Evolutionary conservation across 1,284 basidiomycete species (phyloP).

Genomic region (Boletus semigastroideus): DNA sequence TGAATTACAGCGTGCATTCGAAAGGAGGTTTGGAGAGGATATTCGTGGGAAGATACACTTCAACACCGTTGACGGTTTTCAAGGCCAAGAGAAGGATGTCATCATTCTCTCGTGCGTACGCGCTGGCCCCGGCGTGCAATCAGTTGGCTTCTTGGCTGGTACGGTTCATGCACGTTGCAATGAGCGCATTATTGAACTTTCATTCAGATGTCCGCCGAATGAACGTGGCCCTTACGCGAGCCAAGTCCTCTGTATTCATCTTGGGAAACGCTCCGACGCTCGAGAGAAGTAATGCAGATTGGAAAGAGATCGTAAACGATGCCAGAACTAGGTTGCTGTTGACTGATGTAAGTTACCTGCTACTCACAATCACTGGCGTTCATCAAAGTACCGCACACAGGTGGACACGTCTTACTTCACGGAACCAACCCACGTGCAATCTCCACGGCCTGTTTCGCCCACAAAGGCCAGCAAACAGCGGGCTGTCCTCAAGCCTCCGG

Average conservation of each 20-base stretch:
- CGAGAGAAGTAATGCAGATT: constrained; percentile 79
- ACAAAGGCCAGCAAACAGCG: constrained; percentile 21
- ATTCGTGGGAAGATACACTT: constrained; percentile 84
- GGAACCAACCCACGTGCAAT: constrained; percentile 12
- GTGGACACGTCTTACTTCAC: constrained; percentile 41
- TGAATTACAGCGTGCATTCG: constrained; percentile 76
- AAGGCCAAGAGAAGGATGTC: constrained; percentile 96
- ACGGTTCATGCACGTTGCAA: constrained; percentile 17
- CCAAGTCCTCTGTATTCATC: constrained; percentile 92
- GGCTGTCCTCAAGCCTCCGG: constrained; percentile 16
- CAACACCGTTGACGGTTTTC: constrained; percentile 98
- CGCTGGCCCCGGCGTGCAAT: constrained; percentile 77
- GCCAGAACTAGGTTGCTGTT: constrained; percentile 59
- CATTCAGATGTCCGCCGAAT: constrained; percentile 77
- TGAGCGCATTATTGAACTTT: constrained; percentile 9
- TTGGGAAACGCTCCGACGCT: constrained; percentile 89
- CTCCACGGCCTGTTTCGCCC: constrained; percentile 20
- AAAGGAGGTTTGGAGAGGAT: constrained; percentile 68
- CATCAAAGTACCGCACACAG: constrained; percentile 23
- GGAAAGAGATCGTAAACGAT: constrained; percentile 78
- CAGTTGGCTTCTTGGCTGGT: constrained; percentile 89
- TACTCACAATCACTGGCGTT: constrained; percentile 8
- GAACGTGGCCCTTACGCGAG: constrained; percentile 97
- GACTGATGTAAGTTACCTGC: constrained; percentile 47
- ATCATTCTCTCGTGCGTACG: constrained; percentile 95